A percentile compares a stretch with the other conserved stretches of the same genome.
These are phyloP conservation scores for Gentiana macrophylla DNA, from an alignment of 257 asterid species.

Conservation along the genomic window DNA sequence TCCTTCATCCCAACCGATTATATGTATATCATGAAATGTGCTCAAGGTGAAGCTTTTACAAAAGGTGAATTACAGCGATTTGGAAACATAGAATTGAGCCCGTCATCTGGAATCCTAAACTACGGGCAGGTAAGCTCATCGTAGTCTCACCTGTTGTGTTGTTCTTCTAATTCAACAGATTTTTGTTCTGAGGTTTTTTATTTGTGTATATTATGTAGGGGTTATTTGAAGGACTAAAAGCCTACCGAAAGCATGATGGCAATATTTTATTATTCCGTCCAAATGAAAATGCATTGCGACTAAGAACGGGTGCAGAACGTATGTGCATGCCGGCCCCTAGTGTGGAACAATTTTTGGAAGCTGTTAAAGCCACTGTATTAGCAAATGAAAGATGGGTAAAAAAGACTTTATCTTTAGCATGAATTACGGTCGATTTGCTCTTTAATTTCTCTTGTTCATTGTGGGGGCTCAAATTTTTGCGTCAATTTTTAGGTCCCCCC, in stretches of 20 bases:
- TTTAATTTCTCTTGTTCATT: constrained; percentile 1
- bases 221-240: constrained; percentile 83
- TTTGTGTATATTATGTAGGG: constrained; percentile 35
- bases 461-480: background rate
- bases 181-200: background rate
- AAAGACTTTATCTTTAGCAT: background rate
- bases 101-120: constrained; percentile 80
- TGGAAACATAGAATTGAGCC: constrained; percentile 94
- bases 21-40: constrained; percentile 82
- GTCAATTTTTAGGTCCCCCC: constrained; percentile 75
- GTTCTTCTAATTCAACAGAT: background rate
- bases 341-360: constrained; percentile 80
- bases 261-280: constrained; percentile 83
- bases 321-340: constrained; percentile 98
- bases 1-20: constrained; percentile 68
- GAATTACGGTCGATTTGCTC: background rate
- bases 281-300: constrained; percentile 62
- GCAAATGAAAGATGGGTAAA: constrained; percentile 96
- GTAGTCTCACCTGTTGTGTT: background rate
- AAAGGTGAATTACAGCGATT: constrained; percentile 71
- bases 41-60: constrained; percentile 53
- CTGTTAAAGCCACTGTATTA: constrained; percentile 72
- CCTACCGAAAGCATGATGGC: constrained; percentile 74
- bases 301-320: constrained; percentile 82
- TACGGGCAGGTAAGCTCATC: constrained; percentile 76